Evolutionary conservation across 306 rosid species (phyloP), one percentile per base, ranked within the genome.

Genomic region (Citrullus amarus): DNA sequence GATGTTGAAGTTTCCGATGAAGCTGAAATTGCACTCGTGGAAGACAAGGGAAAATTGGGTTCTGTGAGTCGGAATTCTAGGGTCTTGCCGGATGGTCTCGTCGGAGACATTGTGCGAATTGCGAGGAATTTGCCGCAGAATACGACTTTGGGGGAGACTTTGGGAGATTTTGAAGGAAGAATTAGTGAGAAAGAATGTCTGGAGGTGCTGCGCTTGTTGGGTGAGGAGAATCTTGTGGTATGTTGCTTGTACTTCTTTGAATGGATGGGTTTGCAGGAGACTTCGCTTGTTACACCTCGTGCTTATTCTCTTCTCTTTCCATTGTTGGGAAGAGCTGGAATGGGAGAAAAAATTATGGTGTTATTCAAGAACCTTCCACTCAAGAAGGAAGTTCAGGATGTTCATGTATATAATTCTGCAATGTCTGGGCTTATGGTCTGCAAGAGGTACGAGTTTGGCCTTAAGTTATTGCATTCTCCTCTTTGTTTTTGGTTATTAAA

Each of bases 251-350:
- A 89, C 80, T 92, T 95, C 74, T 95, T 86, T 81, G 97, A 87
- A 87, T 95, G 98, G 98, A 95, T 92, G 97, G 84, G 90, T 72
- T 72, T 87, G 78, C 95, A 89, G 81, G 96, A 95, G 60, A 91
- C 90, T 41, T 81, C 85, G 10, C 85, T 90, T 32, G 82, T 92
- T 55, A 85, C 95, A 4, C 85, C 92, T n/a, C 82, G 89, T 69
- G 88, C 90, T 6, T 94, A 89, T 81, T 84, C 90, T 17, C 61
- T 88, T 66, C 79, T 94, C 87, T 92, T 94, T 80, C 95, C 96
- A 0, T 34, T 85, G 86, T 55, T 94, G 86, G 98, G 93, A 59
- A 90, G 87, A 84, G 95, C 92, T 61, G 83, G 90, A 63, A 87
- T 90, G 97, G 87, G 92, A 36, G 95, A 90, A 25, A 79, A 89